These are phyloP conservation scores for Anisodus acutangulus DNA, from an alignment of 257 asterid genomes.

Conservation along the genomic window DNA sequence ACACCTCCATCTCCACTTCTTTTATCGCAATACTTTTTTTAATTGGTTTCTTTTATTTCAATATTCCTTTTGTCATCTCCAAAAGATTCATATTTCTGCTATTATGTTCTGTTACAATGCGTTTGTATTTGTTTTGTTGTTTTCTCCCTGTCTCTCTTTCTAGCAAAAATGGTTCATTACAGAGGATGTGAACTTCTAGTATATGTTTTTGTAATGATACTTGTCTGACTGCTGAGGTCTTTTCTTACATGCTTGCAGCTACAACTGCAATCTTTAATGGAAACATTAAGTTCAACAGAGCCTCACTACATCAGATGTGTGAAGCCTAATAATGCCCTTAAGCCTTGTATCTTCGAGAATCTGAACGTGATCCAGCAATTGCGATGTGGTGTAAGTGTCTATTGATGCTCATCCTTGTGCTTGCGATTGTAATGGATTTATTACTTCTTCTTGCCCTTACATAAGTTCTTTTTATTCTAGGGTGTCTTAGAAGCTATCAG, in stretches of 20 bases:
- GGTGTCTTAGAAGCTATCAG: slow-evolving; percentile 99
- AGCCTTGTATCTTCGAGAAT: slow-evolving; percentile 96
- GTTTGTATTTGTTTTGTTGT: neutral
- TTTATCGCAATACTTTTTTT: neutral
- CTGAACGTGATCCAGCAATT: slow-evolving; percentile 86
- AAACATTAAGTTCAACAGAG: slow-evolving; percentile 87
- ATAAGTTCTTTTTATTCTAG: slow-evolving; percentile 41
- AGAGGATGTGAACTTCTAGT: neutral
- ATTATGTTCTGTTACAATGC: slow-evolving; percentile 1
- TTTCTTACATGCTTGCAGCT: slow-evolving; percentile 61
- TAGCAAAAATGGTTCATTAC: slow-evolving; percentile 9
- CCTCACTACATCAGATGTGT: slow-evolving; percentile 99
- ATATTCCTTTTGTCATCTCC: neutral
- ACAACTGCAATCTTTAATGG: slow-evolving; percentile 98
- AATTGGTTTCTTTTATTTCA: neutral
- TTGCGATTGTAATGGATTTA: neutral
- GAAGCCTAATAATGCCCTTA: slow-evolving; percentile 89
- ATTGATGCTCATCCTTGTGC: slow-evolving; percentile 32
- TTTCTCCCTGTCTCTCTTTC: neutral
- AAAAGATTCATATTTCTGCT: slow-evolving; percentile 18
- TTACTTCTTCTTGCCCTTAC: slow-evolving; percentile 24
- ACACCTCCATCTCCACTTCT: neutral
- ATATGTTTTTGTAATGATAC: slow-evolving; percentile 30
- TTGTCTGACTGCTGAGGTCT: slow-evolving; percentile 38
- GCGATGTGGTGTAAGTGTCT: slow-evolving; percentile 96